Percentiles rank a stretch among this genome's conserved stretches.
Conservation (phyloP, 2,329 filamentous ascomycete genomes). For the Talaromyces sp. region DNA sequence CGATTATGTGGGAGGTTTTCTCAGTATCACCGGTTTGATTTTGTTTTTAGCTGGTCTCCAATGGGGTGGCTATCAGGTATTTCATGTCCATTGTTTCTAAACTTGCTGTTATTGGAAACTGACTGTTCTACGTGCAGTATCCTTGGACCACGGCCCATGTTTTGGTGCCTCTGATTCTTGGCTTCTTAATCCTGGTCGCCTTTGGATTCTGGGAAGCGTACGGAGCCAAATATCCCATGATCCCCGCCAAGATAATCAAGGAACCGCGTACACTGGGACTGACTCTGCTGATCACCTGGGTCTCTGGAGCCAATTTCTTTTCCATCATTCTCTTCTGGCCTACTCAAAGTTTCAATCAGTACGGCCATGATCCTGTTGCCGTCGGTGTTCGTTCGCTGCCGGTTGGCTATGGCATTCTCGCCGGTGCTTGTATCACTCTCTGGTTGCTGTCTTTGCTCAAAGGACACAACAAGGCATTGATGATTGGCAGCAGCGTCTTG, state of each 20-base stretch:
- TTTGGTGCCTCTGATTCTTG: constrained; percentile 42
- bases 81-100: constrained; percentile 6
- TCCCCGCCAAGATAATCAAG: constrained; percentile 40
- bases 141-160: constrained; percentile 42
- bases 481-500: constrained; percentile 54
- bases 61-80: constrained; percentile 47
- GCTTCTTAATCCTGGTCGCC: constrained; percentile 36
- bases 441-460: constrained; percentile 52
- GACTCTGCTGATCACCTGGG: constrained; percentile 54
- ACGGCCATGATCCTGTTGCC: constrained; percentile 58
- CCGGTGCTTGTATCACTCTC: constrained; percentile 56
- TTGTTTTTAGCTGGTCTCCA: constrained; percentile 46
- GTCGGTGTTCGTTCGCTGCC: constrained; percentile 63
- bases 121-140: constrained; percentile 25
- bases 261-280: constrained; percentile 47
- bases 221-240: constrained; percentile 42
- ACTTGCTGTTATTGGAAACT: neutral
- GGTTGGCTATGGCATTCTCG: constrained; percentile 59
- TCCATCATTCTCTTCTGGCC: constrained; percentile 56
- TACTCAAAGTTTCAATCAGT: constrained; percentile 60
- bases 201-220: constrained; percentile 45
- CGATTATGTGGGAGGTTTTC: constrained; percentile 46
- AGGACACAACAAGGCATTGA: constrained; percentile 55
- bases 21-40: constrained; percentile 45
- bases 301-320: constrained; percentile 56